These are phyloP conservation scores for Chytriomyces sp. DNA, from an alignment of 192 early-diverging fungal species.

Conservation along the genomic window DNA sequence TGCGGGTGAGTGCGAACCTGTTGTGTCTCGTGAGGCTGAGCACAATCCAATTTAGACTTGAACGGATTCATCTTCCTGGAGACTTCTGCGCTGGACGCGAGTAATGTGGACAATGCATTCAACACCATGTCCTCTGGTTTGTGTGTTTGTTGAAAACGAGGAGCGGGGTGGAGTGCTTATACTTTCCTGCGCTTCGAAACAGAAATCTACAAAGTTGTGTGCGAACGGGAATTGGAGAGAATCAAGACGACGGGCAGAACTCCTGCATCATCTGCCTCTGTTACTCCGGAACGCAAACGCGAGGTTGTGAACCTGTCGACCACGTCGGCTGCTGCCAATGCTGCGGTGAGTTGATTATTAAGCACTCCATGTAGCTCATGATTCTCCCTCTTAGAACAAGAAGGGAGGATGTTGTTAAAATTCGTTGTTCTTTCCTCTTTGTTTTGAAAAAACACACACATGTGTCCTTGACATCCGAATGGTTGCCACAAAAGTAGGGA, in stretches of 20 bases:
- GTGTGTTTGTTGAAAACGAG: background rate
- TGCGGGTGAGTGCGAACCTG: conserved; percentile 62
- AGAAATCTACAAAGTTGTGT: conserved; percentile 96
- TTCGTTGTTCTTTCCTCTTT: no score
- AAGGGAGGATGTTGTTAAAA: no score
- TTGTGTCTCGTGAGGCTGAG: background rate
- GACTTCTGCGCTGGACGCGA: conserved; percentile 94
- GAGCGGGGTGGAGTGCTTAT: no score
- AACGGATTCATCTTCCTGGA: conserved; percentile 96
- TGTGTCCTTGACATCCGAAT: no score
- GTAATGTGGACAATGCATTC: conserved; percentile 95
- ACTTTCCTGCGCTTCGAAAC: no score
- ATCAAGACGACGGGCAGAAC: background rate
- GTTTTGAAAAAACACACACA: no score
- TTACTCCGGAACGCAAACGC: background rate
- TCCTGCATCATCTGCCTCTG: background rate
- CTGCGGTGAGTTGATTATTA: background rate
- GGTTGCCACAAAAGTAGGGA: no score
- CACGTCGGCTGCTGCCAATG: background rate
- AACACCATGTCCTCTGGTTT: conserved; percentile 90
- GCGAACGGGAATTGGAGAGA: conserved; percentile 50
- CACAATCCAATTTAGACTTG: conserved; percentile 56
- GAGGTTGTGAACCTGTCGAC: background rate
- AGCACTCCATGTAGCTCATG: no score
- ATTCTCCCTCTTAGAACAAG: no score